Conservation (phyloP, 352 stramenopile species). For the Phytophthora macrochlamydospora region DNA sequence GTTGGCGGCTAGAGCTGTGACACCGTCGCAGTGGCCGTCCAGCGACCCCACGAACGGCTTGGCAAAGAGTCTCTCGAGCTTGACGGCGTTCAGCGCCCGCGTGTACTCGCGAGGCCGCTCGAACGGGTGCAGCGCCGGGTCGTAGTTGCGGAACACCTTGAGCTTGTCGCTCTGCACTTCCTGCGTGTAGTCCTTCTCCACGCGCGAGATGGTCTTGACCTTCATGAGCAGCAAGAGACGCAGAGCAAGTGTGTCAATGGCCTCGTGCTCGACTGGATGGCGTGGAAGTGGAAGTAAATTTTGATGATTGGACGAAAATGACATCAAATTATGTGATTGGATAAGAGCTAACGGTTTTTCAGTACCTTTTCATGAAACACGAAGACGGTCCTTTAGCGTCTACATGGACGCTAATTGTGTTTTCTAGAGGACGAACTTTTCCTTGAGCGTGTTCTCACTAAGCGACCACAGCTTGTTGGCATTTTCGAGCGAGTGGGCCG, state of each 20-base stretch:
- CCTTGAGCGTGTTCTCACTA: constrained; percentile 38
- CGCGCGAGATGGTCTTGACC: constrained; percentile 98
- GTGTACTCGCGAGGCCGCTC: constrained; percentile 95
- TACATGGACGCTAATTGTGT: background rate
- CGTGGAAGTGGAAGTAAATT: constrained; percentile 12
- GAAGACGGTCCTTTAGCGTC: background rate
- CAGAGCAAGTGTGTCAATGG: constrained; percentile 11
- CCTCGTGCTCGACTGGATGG: constrained; percentile 34
- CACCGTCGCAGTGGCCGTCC: constrained; percentile 96
- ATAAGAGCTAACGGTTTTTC: constrained; percentile 11
- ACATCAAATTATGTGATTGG: no score
- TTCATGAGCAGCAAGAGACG: constrained; percentile 89
- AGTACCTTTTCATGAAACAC: constrained; percentile 21
- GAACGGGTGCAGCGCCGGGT: constrained; percentile 95
- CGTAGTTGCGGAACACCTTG: constrained; percentile 97
- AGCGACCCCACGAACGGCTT: constrained; percentile 98
- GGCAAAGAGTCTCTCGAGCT: constrained; percentile 99
- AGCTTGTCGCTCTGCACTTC: constrained; percentile 93
- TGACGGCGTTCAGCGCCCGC: constrained; percentile 96
- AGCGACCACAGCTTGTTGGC: constrained; percentile 37
- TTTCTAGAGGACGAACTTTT: constrained; percentile 34
- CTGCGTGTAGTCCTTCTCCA: constrained; percentile 94
- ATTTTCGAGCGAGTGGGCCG: constrained; percentile 32
- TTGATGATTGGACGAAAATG: constrained; percentile 22
- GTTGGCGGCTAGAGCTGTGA: constrained; percentile 93